phyloP scores from a whole-genome alignment of 2,329 filamentous ascomycete genomes.

The Xylaria arbuscula region DNA sequence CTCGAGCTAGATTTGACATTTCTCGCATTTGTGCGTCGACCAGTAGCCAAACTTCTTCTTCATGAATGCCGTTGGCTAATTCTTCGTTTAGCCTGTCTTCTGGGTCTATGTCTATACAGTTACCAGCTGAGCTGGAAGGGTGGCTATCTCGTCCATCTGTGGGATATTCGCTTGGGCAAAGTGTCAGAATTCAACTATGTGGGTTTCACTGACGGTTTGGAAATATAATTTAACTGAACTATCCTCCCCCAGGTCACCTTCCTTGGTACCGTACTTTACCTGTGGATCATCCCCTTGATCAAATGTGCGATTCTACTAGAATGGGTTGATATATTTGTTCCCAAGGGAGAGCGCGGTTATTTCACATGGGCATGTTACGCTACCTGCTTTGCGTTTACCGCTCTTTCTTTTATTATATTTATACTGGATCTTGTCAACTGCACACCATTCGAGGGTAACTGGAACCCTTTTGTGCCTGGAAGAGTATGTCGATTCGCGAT shows the following conservation, averaged over 20 bases:
- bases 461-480: constrained; percentile 28
- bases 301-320: constrained; percentile 34
- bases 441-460: constrained; percentile 32
- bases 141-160: constrained; percentile 34
- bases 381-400: constrained; percentile 7
- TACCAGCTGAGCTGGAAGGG: constrained; percentile 27
- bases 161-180: constrained; percentile 25
- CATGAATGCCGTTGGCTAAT: neutral
- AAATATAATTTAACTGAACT: neutral
- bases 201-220: neutral
- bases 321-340: constrained; percentile 32
- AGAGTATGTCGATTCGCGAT: constrained; percentile 22
- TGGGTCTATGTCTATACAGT: constrained; percentile 30
- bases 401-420: constrained; percentile 31
- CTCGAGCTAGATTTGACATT: constrained; percentile 11
- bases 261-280: constrained; percentile 22
- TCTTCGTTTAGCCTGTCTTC: constrained; percentile 23
- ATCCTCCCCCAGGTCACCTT: constrained; percentile 9
- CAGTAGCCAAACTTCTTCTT: neutral
- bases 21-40: constrained; percentile 9
- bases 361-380: constrained; percentile 27
- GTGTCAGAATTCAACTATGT: constrained; percentile 21
- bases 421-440: constrained; percentile 30
- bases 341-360: constrained; percentile 19
- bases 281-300: constrained; percentile 29